Evolutionary conservation across 1,139 yeast genomes (phyloP).

Genomic region (Yamadazyma membranifaciens): DNA sequence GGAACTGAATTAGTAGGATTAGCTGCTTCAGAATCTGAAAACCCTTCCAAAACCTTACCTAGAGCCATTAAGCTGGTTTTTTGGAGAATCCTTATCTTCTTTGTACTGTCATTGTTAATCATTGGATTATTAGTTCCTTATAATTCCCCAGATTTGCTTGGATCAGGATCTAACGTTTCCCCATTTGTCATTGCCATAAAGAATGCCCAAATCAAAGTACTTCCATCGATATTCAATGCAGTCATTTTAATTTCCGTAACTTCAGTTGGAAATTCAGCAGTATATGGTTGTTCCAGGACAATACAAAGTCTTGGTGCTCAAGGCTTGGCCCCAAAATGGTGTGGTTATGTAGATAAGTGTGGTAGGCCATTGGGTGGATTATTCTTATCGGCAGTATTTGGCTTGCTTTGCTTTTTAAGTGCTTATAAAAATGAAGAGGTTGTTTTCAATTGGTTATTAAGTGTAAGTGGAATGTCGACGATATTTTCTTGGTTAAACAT

Average conservation of each 20-base stretch:
- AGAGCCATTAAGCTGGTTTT: conserved; percentile 44
- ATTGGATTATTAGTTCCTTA: conserved; percentile 39
- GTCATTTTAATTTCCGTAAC: conserved; percentile 40
- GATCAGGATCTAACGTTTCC: conserved; percentile 34
- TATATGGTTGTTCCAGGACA: conserved; percentile 45
- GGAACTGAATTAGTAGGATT: conserved; percentile 50
- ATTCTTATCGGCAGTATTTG: conserved; percentile 30
- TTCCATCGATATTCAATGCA: conserved; percentile 46
- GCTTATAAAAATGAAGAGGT: conserved; percentile 36
- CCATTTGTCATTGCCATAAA: conserved; percentile 62
- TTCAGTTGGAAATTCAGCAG: conserved; percentile 46
- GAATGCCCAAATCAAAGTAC: conserved; percentile 47
- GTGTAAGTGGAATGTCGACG: conserved; percentile 42
- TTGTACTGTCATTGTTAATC: conserved; percentile 37
- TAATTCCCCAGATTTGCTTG: conserved; percentile 30
- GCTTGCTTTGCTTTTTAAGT: conserved; percentile 38
- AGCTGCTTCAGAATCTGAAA: conserved; percentile 40
- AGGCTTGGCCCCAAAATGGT: conserved; percentile 38
- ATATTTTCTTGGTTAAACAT: conserved; percentile 44
- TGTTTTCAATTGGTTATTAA: conserved; percentile 42
- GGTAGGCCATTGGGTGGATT: conserved; percentile 46
- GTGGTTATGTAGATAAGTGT: conserved; percentile 36
- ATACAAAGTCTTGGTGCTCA: conserved; percentile 40
- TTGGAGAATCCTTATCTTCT: conserved; percentile 43
- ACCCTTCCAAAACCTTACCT: conserved; percentile 38